Evolutionary conservation across 2,329 filamentous ascomycete genomes (phyloP).

Genomic region (Aspergillus sp.): DNA sequence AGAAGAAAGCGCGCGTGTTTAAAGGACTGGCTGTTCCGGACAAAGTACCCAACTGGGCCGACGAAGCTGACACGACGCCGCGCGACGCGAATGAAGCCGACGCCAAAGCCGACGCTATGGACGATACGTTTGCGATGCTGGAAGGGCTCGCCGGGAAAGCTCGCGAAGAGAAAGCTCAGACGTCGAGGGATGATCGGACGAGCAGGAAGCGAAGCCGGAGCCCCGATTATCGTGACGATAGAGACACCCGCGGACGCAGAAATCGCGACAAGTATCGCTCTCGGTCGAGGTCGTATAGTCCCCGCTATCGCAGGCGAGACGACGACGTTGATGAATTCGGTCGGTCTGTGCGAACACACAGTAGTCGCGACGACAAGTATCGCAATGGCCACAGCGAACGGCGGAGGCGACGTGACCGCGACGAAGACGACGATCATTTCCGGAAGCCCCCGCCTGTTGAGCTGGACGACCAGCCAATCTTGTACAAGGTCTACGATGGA

Average conservation of each 20-base stretch:
- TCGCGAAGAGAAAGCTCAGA: conserved; percentile 36
- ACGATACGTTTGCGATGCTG: conserved; percentile 90
- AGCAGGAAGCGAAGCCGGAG: conserved; percentile 56
- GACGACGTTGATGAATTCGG: conserved; percentile 62
- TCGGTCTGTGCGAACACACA: conserved; percentile 42
- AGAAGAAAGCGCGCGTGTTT: conserved; percentile 84
- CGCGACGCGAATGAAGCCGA: conserved; percentile 33
- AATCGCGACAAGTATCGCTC: conserved; percentile 46
- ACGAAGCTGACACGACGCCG: conserved; percentile 44
- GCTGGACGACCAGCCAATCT: conserved; percentile 74
- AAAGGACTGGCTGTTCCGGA: conserved; percentile 86
- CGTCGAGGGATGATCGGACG: conserved; percentile 33
- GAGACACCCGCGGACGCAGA: conserved; percentile 48
- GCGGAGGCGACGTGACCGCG: conserved; percentile 37
- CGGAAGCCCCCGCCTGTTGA: conserved; percentile 67
- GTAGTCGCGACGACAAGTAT: conserved; percentile 37
- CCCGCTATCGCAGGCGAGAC: conserved; percentile 41
- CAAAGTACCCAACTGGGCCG: conserved; percentile 58
- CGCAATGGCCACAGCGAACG: conserved; percentile 46
- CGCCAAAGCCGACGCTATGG: conserved; percentile 66
- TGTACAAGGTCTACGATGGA: conserved; percentile 87
- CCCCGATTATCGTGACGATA: conserved; percentile 43
- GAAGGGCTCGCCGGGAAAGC: conserved; percentile 76
- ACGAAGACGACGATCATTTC: conserved; percentile 58
- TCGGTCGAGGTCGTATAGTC: conserved; percentile 52